These are phyloP conservation scores for Athelia sp. DNA, from an alignment of 1,284 basidiomycete species.

Conservation along the genomic window DNA sequence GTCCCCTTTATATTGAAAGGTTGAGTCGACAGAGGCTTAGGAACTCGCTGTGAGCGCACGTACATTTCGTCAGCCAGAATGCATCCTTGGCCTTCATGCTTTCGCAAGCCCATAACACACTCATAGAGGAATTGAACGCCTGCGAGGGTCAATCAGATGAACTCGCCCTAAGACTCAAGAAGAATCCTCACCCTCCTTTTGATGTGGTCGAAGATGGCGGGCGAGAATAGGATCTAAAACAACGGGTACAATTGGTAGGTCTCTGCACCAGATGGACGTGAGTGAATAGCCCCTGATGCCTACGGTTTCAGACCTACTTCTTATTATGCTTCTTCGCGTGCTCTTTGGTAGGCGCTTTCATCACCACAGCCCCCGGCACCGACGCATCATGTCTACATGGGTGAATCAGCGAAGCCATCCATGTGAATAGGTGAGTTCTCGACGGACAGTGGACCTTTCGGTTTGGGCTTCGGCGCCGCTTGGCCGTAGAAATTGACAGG, in stretches of 20 bases:
- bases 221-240: conserved; percentile 91
- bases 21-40: conserved; percentile 9
- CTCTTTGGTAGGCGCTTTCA: conserved; percentile 73
- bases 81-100: conserved; percentile 86
- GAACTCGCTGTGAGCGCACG: conserved; percentile 26
- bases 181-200: conserved; percentile 68
- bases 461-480: conserved; percentile 35
- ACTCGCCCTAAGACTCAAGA: not conserved
- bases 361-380: conserved; percentile 76
- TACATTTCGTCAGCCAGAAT: conserved; percentile 98
- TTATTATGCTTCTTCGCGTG: conserved; percentile 69
- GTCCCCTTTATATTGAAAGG: conserved; percentile 60
- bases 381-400: conserved; percentile 66
- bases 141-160: conserved; percentile 18
- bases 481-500: conserved; percentile 58
- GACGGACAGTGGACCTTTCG: conserved; percentile 51
- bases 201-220: conserved; percentile 81
- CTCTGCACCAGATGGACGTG: conserved; percentile 29
- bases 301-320: conserved; percentile 42
- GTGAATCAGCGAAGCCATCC: conserved; percentile 19
- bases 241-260: conserved; percentile 70
- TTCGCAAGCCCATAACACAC: conserved; percentile 91
- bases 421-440: conserved; percentile 9
- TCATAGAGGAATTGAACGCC: conserved; percentile 92
- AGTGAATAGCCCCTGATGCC: not conserved